Conservation (phyloP, 768 basidiomycete species). For the Coprinopsis cinerea region DNA sequence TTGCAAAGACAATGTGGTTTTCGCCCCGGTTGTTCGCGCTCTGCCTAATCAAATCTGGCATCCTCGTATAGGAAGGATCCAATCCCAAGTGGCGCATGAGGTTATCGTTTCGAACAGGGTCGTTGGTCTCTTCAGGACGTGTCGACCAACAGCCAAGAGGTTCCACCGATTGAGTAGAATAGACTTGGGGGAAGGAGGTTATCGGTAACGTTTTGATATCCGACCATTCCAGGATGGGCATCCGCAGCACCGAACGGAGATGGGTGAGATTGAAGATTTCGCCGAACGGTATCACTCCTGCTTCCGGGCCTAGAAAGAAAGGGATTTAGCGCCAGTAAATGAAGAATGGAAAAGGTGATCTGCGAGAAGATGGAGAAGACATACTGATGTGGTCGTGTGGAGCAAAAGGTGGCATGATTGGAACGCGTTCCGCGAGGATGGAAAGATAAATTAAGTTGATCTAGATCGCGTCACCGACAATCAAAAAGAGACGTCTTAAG, state of each 20-base stretch:
- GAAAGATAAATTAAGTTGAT: constrained; percentile 3
- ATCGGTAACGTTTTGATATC: constrained; percentile 4
- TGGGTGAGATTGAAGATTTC: constrained; percentile 11
- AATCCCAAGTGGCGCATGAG: constrained; percentile 7
- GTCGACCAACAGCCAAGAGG: constrained; percentile 11
- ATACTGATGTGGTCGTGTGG: constrained; percentile 7
- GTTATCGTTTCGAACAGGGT: not conserved
- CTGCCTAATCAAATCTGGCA: not conserved
- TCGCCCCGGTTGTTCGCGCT: not conserved
- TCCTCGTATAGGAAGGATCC: constrained; percentile 6
- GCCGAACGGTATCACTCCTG: constrained; percentile 10
- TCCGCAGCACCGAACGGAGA: constrained; percentile 3
- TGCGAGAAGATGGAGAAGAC: not conserved
- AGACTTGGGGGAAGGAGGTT: not conserved
- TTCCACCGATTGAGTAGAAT: not conserved
- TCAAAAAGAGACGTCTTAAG: too few relatives aligned
- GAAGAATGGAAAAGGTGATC: not conserved
- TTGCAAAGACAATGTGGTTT: constrained; percentile 3
- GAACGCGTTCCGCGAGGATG: constrained; percentile 1
- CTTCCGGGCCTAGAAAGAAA: constrained; percentile 1
- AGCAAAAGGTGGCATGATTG: constrained; percentile 2
- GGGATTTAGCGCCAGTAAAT: not conserved
- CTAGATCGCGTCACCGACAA: not conserved
- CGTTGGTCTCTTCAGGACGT: not conserved
- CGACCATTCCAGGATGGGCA: constrained; percentile 8